Conservation (phyloP, 345 rosid species). For the Combretum micranthum region DNA sequence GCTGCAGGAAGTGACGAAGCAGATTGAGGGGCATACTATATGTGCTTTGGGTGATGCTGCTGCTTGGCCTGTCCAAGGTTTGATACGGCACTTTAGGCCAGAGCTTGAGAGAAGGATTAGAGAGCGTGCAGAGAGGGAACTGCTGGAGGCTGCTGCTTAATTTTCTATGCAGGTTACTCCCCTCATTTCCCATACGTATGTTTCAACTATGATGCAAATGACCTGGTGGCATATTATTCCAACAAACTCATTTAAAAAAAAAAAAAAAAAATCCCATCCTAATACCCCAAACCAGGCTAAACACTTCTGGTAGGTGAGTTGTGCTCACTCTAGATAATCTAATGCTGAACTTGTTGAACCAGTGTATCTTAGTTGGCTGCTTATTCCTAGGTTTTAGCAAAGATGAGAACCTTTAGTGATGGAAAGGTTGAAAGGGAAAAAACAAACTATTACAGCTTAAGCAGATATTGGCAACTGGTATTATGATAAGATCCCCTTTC, state of each 20-base stretch:
- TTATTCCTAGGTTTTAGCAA: too few species aligned
- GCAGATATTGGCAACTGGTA: too few species aligned
- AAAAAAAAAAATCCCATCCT: too few species aligned
- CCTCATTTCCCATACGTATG: background rate
- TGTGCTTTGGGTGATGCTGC: slow-evolving; percentile 99
- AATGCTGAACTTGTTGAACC: too few species aligned
- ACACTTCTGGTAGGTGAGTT: too few species aligned
- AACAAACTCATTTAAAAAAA: background rate
- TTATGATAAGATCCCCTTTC: too few species aligned
- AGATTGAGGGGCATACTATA: slow-evolving; percentile 98
- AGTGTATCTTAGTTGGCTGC: too few species aligned
- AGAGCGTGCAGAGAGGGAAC: slow-evolving; percentile 85
- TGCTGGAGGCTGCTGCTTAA: slow-evolving; percentile 86
- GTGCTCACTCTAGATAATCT: too few species aligned
- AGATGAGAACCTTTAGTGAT: too few species aligned
- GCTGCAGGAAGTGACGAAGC: slow-evolving; percentile 97
- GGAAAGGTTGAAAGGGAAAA: too few species aligned
- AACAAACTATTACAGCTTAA: too few species aligned
- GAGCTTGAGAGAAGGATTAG: slow-evolving; percentile 93
- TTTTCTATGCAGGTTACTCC: slow-evolving; percentile 23
- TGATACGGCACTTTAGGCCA: slow-evolving; percentile 93
- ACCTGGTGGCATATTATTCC: background rate
- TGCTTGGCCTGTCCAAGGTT: slow-evolving; percentile 99
- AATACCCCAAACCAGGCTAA: too few species aligned
- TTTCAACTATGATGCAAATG: background rate